Base-by-base conservation (phyloP, 257 asterid species). In the Ehretia macrophylla region DNA sequence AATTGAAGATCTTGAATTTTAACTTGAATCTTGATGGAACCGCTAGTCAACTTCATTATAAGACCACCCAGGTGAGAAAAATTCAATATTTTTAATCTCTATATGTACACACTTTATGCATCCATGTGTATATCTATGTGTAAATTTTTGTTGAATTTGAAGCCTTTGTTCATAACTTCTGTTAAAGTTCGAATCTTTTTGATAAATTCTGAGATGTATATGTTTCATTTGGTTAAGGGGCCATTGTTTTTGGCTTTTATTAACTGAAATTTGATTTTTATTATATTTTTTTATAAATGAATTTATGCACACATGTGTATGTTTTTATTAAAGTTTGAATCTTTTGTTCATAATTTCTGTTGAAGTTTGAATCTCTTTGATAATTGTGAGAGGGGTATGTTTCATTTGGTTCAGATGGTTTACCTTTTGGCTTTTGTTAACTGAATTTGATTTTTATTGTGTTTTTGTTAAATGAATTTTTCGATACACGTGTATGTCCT, bases 31-130 rank as follows among this genome's bases (percentile, higher is more conserved):
- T 66, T 58, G 21, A 93, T 93, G 99, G 99, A 93, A 72, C 99
- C 84, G 87, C 92, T 93, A 57, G 80, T 93, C 58, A 93, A 87
- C 91, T 86, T 93, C 82, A 89, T 93, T 62, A 89, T 93, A 75
- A 74, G 97, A 51, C 99, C 99, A 13, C 99, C 99, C 76, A 89
- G 99, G 99, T 88, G 53, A 65, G 48, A 53, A 68, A 63, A 58
- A 70, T 42, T 51, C 23, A 58, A 39, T 62, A 21, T 17, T 14
- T 44, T 21, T 17, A 37, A 19, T 23, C 48, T 52, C 14, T 10
- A 11, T 16, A 0, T 19, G 40, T 8, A 16, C 39, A 17, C 32
- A 37, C 23, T 68, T 32, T 23, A 12, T 48, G n/a, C 38, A 46
- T 53, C 55, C 60, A 1, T 51, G n/a, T 44, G 8, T 32, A 27